Percentiles rank a stretch among this genome's conserved stretches.
These are phyloP conservation scores for Syncephalastrum racemosum DNA, from an alignment of 371 early-diverging fungal genomes.

Conservation along the genomic window DNA sequence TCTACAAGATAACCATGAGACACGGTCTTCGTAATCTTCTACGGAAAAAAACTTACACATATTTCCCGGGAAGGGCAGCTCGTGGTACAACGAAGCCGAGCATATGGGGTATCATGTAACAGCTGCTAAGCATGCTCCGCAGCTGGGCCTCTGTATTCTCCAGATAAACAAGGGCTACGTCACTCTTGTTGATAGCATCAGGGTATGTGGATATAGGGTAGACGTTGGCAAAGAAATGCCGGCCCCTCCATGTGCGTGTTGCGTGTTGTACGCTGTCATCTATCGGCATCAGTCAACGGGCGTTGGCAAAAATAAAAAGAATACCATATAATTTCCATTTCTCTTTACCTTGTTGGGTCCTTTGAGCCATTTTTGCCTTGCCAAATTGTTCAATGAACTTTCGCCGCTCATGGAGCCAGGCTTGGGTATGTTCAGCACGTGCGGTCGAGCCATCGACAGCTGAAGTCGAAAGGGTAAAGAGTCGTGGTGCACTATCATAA, in stretches of 20 bases:
- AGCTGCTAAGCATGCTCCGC: slow-evolving; percentile 7
- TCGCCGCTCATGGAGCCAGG: slow-evolving; percentile 9
- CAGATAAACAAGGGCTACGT: slow-evolving; percentile 11
- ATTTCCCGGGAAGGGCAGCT: not conserved
- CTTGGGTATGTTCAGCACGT: not conserved
- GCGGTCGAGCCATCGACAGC: too few relatives aligned
- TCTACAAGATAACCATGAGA: not conserved
- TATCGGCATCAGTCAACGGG: not conserved
- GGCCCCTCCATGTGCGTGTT: slow-evolving; percentile 14
- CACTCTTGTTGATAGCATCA: slow-evolving; percentile 12
- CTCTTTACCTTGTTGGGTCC: slow-evolving; percentile 9
- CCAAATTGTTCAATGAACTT: slow-evolving; percentile 20
- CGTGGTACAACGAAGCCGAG: slow-evolving; percentile 9
- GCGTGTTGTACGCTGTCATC: slow-evolving; percentile 8
- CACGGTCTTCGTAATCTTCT: too few relatives aligned
- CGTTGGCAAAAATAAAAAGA: too few relatives aligned
- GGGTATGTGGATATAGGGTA: slow-evolving; percentile 13
- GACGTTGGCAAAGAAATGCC: slow-evolving; percentile 18
- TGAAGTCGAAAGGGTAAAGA: slow-evolving; percentile 2
- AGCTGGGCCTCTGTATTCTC: slow-evolving; percentile 7
- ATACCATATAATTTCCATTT: not conserved
- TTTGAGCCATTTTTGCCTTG: slow-evolving; percentile 4
- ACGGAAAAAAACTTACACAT: not conserved
- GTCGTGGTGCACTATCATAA: slow-evolving; percentile 12
- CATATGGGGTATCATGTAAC: slow-evolving; percentile 16